Percentiles rank a stretch among this genome's conserved stretches.
Conservation (phyloP, 441 rosid genomes). For the Arabidopsis hybrid region DNA sequence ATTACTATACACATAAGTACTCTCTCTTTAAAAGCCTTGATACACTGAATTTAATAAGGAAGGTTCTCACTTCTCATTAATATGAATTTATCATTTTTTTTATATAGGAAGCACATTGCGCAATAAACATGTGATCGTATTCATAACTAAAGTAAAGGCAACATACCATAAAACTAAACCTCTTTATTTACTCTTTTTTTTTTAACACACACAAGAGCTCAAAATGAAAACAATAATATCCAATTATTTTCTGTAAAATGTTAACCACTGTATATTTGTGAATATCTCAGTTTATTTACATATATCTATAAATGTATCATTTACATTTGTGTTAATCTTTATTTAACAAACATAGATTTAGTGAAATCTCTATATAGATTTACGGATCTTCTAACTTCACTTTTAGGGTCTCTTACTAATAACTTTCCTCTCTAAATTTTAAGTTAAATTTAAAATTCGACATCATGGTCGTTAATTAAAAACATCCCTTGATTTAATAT, state of each 20-base stretch:
- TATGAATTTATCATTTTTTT: background rate
- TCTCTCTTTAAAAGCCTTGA: background rate
- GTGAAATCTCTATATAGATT: background rate
- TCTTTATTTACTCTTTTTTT: background rate
- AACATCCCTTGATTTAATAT: background rate
- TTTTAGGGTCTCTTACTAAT: background rate
- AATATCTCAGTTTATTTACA: background rate
- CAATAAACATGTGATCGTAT: conserved; percentile 23
- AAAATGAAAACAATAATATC: too few relatives aligned
- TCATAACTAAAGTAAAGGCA: background rate
- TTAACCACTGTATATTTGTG: background rate
- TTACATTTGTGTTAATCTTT: background rate
- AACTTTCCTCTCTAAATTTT: too few relatives aligned
- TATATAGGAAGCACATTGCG: background rate
- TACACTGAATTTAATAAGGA: conserved; percentile 5
- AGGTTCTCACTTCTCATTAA: conserved; percentile 2
- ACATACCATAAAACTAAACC: background rate
- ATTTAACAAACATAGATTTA: background rate
- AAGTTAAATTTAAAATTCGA: background rate
- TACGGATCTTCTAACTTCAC: too few relatives aligned
- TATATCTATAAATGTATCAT: background rate
- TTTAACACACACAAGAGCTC: background rate
- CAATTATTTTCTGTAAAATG: background rate
- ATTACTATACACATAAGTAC: background rate
- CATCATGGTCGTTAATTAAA: background rate